These are phyloP conservation scores for Nakaseomyces delphensis DNA, from an alignment of 1,139 yeast species.

Conservation along the genomic window DNA sequence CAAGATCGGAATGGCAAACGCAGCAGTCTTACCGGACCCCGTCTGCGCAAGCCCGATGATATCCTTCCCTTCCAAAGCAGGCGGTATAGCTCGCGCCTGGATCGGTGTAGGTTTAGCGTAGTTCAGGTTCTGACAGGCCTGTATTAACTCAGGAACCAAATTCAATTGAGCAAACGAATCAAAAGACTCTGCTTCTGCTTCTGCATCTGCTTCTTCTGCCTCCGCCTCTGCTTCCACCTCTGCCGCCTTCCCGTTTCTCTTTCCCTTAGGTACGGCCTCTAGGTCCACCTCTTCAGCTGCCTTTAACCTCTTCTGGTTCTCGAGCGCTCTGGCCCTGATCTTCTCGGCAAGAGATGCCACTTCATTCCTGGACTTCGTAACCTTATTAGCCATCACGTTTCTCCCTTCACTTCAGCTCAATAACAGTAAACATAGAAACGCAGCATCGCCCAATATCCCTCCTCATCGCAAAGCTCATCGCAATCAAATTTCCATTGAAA, in stretches of 20 bases:
- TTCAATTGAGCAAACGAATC: constrained; percentile 42
- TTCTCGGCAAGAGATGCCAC: constrained; percentile 35
- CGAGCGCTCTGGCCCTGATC: constrained; percentile 47
- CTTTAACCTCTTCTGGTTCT: constrained; percentile 21
- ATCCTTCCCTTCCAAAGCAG: constrained; percentile 79
- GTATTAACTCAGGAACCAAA: constrained; percentile 72
- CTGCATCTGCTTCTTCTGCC: constrained; percentile 7
- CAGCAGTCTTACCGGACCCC: constrained; percentile 82
- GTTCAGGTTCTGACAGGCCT: constrained; percentile 63
- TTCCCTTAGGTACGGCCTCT: constrained; percentile 4
- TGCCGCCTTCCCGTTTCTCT: constrained; percentile 3
- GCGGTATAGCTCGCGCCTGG: constrained; percentile 85
- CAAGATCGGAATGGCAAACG: constrained; percentile 80
- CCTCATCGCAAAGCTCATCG: not conserved
- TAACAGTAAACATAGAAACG: not conserved
- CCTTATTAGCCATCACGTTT: constrained; percentile 16
- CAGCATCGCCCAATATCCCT: not conserved
- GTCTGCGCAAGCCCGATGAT: constrained; percentile 77
- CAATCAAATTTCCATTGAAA: not conserved
- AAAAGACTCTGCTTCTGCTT: constrained; percentile 22
- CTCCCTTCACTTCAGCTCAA: not conserved
- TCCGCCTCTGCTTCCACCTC: constrained; percentile 16
- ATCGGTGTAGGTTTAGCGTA: constrained; percentile 77
- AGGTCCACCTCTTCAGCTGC: constrained; percentile 10
- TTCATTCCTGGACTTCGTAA: constrained; percentile 21